phyloP scores from a whole-genome alignment of 768 basidiomycete genomes.

The Xerocomus potaroensis region DNA sequence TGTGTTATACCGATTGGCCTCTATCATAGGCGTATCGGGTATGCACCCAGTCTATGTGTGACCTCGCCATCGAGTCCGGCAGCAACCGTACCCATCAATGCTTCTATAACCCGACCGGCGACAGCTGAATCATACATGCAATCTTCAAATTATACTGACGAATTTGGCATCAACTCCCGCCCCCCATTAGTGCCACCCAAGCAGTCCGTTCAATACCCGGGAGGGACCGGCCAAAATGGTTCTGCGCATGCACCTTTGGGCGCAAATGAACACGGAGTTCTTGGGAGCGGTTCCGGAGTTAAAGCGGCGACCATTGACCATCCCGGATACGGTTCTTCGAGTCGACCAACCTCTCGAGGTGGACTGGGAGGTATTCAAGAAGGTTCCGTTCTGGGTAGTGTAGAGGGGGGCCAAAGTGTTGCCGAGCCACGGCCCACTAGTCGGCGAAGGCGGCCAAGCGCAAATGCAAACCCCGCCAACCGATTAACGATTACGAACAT shows the following conservation, averaged over 20 bases:
- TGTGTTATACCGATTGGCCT: not conserved
- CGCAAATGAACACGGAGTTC: conserved; percentile 20
- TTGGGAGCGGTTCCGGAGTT: conserved; percentile 9
- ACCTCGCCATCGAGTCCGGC: conserved; percentile 26
- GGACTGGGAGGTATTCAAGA: conserved; percentile 26
- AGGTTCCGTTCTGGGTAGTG: conserved; percentile 1
- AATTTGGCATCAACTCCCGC: conserved; percentile 6
- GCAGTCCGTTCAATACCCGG: conserved; percentile 25
- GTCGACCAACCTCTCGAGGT: conserved; percentile 13
- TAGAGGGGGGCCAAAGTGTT: conserved; percentile 2
- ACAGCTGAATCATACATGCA: conserved; percentile 21
- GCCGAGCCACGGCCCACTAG: conserved; percentile 6
- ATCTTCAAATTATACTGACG: conserved; percentile 8
- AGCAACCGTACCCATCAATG: conserved; percentile 28
- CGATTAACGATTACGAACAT: conserved; percentile 42
- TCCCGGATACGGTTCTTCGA: conserved; percentile 22
- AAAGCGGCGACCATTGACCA: conserved; percentile 23
- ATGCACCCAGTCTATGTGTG: conserved; percentile 39
- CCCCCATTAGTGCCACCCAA: conserved; percentile 10
- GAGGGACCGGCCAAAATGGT: no score
- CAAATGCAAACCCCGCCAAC: conserved; percentile 27
- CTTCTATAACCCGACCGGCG: conserved; percentile 17
- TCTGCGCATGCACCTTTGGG: conserved; percentile 9
- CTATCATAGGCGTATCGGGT: conserved; percentile 43
- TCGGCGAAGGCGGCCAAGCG: conserved; percentile 32